Evolutionary conservation across 805 yeast species (phyloP), one percentile per base, ranked within the genome.

Genomic region (Naumovozyma baii): DNA sequence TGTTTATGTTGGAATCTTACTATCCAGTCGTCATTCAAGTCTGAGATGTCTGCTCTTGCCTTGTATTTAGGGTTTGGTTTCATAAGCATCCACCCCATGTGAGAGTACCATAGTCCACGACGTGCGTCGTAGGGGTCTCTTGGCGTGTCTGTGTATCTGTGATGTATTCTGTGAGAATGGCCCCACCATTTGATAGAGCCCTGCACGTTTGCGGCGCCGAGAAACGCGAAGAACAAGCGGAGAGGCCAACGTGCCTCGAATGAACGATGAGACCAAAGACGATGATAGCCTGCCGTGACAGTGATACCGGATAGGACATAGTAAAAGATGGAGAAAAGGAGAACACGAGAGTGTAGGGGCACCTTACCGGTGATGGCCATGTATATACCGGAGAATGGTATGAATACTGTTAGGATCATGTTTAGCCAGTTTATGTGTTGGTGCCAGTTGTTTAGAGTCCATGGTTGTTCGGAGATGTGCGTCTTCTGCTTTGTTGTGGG

Each of bases 181-280:
- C 81, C 76, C 94, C 94, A 83, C 92, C 92, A 83, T 62, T 83
- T 83, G 61, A 83, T 78, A 32, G 90, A 81, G 48, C 94, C 94
- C 61, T 83, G 87, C 36, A 83, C 78, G 40, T 87, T 76, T 33
- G 87, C 83, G 26, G 90, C 85, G 47, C 94, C 94, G 52, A 83
- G 83, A 19, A 80, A 61, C 4, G 90, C 94, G 55, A 64, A 81
- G 49, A 80, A 74, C 33, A 80, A 54, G 49, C 77, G 72, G 33
- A 80, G 67, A 13, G 84, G 79, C 55, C 69, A 59, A 43, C 67
- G 70, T 13, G 82, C 87, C 39, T 71, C 70, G 53, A 77, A 83
- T 15, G 90, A 69, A 59, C 80, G 76, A 63, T 83, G 94, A 20
- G 92, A 68, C 78, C 79, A 83, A 47, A 80, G 67, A 62, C 94